Base-by-base conservation (phyloP, 1,139 yeast species). In the Geotrichum reessii region DNA sequence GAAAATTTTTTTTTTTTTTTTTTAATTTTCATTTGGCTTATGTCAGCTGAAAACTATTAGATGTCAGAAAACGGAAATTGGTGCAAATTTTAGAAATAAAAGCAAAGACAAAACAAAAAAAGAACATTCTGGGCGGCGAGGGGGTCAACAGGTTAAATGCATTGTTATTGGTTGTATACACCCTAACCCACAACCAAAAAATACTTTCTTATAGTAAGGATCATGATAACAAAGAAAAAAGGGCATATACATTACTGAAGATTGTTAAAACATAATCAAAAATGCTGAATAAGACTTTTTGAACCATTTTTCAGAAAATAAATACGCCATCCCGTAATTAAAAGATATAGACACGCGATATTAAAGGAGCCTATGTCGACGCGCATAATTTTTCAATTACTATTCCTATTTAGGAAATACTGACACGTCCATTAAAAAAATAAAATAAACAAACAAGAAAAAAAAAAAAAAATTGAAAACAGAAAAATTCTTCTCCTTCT, bases 381-480 rank as follows among this genome's bases (percentile, higher is more conserved):
- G 53, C 47, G 53, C 17, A 37, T 4, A n/a, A n/a, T 50, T 50
- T 50, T 50, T 50, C 47, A 50, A 50, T 50, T 50, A 37, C 12
- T 17, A 24, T 50, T 50, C 53, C 53, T 50, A 37, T 37, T 50
- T 25, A 19, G 40, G 53, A 50, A 24, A 17, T 22, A 19, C 12
- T 25, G 53, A 37, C 44, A 37, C 44, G 44, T 37, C 6, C 7
- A n/a, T 37, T 14, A 9, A 31, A 31, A 31, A n/a, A 37, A 37
- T n/a, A 14, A 14, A 25, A 37, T n/a, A 37, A 37, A n/a, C n/a
- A 37, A 37, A 37, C n/a, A 7, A n/a, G n/a, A 37, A 14, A 8
- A 37, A 37, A 37, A 37, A 37, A 50, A 50, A 50, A 47, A 50
- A 50, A 37, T 19, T n/a, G n/a, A 37, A 37, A 19, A 37, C 48